These are phyloP conservation scores for Sarocladiaceae sp. DNA, from an alignment of 2,329 filamentous ascomycete species.

Conservation along the genomic window DNA sequence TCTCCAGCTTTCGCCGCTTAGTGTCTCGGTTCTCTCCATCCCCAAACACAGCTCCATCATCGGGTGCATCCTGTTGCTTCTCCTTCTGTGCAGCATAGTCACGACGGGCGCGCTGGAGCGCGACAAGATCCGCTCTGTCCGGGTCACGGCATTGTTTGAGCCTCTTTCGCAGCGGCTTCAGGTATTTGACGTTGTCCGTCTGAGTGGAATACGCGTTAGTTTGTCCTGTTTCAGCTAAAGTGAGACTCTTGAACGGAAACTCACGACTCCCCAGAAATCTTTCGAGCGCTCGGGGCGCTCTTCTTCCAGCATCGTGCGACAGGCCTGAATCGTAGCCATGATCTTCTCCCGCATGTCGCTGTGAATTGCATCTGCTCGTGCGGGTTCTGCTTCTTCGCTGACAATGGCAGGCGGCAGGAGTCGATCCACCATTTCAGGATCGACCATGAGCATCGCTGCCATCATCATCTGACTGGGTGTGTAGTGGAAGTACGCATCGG, in stretches of 20 bases:
- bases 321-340: constrained; percentile 40
- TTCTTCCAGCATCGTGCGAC: constrained; percentile 47
- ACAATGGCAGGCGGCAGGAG: constrained; percentile 30
- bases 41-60: constrained; percentile 43
- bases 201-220: constrained; percentile 14
- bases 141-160: constrained; percentile 69
- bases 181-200: constrained; percentile 36
- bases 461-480: constrained; percentile 93
- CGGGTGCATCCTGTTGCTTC: constrained; percentile 28
- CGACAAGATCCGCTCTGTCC: constrained; percentile 65
- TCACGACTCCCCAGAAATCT: constrained; percentile 48
- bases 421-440: constrained; percentile 53
- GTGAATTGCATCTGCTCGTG: constrained; percentile 16
- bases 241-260: constrained; percentile 18
- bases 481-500: constrained; percentile 95
- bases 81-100: constrained; percentile 42
- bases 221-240: not conserved
- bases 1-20: constrained; percentile 40
- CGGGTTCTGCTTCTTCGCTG: constrained; percentile 19
- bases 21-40: constrained; percentile 28
- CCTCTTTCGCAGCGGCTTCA: constrained; percentile 59
- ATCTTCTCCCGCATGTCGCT: constrained; percentile 39
- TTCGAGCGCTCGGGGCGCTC: constrained; percentile 51
- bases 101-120: constrained; percentile 58
- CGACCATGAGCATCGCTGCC: constrained; percentile 69